Conservation (phyloP, 352 stramenopile genomes). For the Aphanomyces stellatus region DNA sequence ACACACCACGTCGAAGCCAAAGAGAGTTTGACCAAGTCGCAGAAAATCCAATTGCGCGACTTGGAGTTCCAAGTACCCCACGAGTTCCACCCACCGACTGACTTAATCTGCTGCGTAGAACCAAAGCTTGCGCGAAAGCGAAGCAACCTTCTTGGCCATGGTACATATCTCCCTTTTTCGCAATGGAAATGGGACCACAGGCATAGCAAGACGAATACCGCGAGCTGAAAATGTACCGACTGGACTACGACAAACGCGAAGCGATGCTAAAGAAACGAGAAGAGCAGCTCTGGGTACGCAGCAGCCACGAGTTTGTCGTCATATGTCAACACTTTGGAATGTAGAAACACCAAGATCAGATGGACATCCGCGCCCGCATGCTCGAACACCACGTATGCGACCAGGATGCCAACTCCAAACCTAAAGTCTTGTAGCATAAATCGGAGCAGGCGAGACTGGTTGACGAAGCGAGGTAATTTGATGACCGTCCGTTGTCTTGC, state of each 20-base stretch:
- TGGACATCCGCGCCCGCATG: not conserved
- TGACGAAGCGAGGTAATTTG: not conserved
- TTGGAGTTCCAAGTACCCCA: conserved; percentile 29
- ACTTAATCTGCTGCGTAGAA: not conserved
- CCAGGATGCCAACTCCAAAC: not conserved
- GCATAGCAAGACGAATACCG: conserved; percentile 27
- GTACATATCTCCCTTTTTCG: too few relatives aligned
- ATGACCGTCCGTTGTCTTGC: not conserved
- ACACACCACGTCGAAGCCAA: conserved; percentile 47
- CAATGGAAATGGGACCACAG: too few relatives aligned
- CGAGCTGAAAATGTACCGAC: conserved; percentile 29
- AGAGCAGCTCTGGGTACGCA: not conserved
- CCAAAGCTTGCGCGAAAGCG: not conserved
- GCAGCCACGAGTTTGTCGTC: not conserved
- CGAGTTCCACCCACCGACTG: not conserved
- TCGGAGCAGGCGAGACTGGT: not conserved
- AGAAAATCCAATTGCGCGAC: conserved; percentile 46
- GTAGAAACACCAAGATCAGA: conserved; percentile 1
- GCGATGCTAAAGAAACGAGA: not conserved
- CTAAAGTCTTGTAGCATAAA: not conserved
- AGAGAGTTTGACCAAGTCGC: conserved; percentile 38
- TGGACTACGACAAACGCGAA: conserved; percentile 3
- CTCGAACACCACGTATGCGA: conserved; percentile 1
- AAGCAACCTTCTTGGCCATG: too few relatives aligned
- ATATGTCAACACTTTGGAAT: too few relatives aligned